Conservation (phyloP, 75 land plant species). For the Picea sitchensis region DNA sequence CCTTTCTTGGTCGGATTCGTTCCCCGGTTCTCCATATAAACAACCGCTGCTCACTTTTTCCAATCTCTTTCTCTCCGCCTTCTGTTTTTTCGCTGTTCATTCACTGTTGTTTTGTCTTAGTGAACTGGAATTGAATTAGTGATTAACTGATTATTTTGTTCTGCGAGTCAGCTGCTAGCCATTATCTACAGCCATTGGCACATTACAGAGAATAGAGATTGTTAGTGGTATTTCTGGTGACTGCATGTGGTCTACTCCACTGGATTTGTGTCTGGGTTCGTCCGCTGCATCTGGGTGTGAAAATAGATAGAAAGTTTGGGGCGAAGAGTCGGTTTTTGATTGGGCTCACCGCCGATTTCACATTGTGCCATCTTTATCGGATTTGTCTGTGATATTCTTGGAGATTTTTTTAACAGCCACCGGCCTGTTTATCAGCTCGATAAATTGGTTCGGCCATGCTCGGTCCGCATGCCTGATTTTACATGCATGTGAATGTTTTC, state of each 20-base stretch:
- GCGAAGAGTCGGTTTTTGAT: neutral
- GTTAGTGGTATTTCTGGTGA: too few relatives aligned
- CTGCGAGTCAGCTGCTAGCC: too few relatives aligned
- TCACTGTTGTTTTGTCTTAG: neutral
- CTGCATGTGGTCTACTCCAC: too few relatives aligned
- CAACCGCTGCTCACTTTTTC: too few relatives aligned
- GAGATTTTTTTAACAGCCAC: neutral
- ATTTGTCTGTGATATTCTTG: neutral
- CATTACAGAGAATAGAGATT: too few relatives aligned
- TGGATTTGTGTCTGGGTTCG: neutral
- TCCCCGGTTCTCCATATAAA: neutral
- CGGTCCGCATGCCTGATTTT: neutral
- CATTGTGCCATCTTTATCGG: neutral
- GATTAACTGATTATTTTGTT: too few relatives aligned
- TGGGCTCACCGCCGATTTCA: neutral
- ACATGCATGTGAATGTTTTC: neutral
- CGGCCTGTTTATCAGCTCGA: neutral
- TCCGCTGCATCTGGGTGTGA: neutral
- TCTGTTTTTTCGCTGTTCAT: too few relatives aligned
- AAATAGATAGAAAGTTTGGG: too few relatives aligned
- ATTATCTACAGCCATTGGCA: too few relatives aligned
- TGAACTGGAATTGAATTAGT: too few relatives aligned
- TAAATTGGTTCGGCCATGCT: neutral
- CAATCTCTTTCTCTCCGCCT: neutral
- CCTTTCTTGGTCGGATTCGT: neutral